Evolutionary conservation across 2,329 filamentous ascomycete species (phyloP).

Genomic region (Rugonectria rugulosa): DNA sequence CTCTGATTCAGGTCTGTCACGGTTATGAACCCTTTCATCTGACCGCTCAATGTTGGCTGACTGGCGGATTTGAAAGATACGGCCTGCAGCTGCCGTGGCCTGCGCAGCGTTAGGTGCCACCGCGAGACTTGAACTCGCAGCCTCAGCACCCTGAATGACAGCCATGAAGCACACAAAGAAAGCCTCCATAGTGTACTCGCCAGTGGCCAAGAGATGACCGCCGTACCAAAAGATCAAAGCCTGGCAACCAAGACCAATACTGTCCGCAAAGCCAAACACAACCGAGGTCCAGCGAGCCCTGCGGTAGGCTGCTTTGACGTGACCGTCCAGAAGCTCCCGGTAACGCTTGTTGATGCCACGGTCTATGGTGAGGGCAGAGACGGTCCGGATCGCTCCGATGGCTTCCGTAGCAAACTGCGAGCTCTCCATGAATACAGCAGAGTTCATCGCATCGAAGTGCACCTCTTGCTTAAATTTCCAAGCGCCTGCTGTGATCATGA

Average conservation of each 20-base stretch:
- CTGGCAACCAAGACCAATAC: slow-evolving; percentile 47
- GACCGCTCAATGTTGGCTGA: slow-evolving; percentile 9
- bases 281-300: slow-evolving; percentile 44
- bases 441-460: slow-evolving; percentile 65
- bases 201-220: slow-evolving; percentile 31
- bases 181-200: slow-evolving; percentile 47
- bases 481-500: slow-evolving; percentile 45
- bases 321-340: slow-evolving; percentile 43
- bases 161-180: slow-evolving; percentile 64
- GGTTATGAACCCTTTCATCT: not conserved
- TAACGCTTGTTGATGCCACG: slow-evolving; percentile 56
- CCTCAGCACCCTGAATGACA: slow-evolving; percentile 60
- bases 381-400: slow-evolving; percentile 69
- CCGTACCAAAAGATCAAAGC: slow-evolving; percentile 65
- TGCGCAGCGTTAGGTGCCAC: slow-evolving; percentile 32
- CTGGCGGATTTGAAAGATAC: slow-evolving; percentile 40
- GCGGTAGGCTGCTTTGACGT: slow-evolving; percentile 42
- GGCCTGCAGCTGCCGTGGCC: slow-evolving; percentile 29
- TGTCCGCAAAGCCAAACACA: slow-evolving; percentile 48
- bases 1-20: slow-evolving; percentile 15
- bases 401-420: slow-evolving; percentile 70
- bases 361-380: slow-evolving; percentile 67
- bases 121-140: slow-evolving; percentile 22
- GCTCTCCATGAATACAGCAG: slow-evolving; percentile 64
- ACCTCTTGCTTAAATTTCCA: slow-evolving; percentile 55